Evolutionary conservation across 495 filamentous ascomycete genomes (phyloP).

Genomic region (Xylaria intraflava): DNA sequence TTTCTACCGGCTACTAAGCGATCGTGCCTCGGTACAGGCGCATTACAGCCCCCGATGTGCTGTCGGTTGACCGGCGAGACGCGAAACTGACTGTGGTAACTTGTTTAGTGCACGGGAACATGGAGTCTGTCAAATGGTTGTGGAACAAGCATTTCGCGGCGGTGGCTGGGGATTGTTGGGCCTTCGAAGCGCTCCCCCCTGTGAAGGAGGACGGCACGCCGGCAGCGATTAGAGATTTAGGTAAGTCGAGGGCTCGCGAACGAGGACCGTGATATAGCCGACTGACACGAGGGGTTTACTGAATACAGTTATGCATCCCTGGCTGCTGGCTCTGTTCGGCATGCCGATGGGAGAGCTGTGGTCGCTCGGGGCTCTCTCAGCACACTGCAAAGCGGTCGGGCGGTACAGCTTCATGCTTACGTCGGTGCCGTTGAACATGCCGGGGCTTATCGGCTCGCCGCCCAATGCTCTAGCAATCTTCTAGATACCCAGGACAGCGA

Average conservation of each 20-base stretch:
- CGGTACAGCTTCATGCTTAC: conserved; percentile 66
- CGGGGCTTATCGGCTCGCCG: conserved; percentile 42
- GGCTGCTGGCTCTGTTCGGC: conserved; percentile 59
- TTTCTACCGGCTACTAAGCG: too few species aligned
- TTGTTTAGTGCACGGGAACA: conserved; percentile 39
- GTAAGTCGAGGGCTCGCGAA: conserved; percentile 26
- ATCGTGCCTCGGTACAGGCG: background rate
- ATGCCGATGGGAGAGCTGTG: conserved; percentile 58
- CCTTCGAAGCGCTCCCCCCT: conserved; percentile 40
- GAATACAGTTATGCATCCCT: conserved; percentile 53
- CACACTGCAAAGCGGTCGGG: conserved; percentile 45
- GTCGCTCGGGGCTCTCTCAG: conserved; percentile 49
- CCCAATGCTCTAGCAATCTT: conserved; percentile 50
- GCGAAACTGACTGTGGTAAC: background rate
- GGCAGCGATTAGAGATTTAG: conserved; percentile 20
- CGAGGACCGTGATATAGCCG: background rate
- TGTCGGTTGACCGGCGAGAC: background rate
- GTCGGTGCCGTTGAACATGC: conserved; percentile 54
- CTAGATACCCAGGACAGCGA: conserved; percentile 18
- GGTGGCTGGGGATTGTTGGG: conserved; percentile 44
- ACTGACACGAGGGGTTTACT: background rate
- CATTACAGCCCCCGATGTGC: background rate
- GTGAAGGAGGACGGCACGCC: conserved; percentile 28
- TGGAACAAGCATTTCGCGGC: conserved; percentile 52
- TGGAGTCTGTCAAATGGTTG: conserved; percentile 52